phyloP scores from a whole-genome alignment of 176 grass and related monocot species.

The Pontederia crassipes region DNA sequence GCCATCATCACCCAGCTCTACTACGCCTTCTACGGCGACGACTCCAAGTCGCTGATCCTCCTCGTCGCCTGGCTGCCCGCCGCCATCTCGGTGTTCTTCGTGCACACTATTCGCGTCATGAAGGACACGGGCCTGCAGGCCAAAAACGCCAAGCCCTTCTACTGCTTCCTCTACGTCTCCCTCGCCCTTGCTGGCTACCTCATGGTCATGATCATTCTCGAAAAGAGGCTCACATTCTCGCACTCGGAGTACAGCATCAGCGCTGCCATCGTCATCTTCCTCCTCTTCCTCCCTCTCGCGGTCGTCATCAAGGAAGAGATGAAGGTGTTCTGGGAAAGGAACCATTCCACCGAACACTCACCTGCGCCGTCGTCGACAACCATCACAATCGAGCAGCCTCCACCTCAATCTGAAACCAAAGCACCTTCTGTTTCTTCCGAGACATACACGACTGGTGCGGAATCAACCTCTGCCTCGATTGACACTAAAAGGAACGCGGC shows the following conservation, averaged over 20 bases:
- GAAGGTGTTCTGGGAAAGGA: constrained; percentile 20
- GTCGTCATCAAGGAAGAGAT: constrained; percentile 57
- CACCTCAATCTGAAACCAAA: background rate
- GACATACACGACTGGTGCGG: background rate
- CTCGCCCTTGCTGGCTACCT: constrained; percentile 49
- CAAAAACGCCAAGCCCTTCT: constrained; percentile 36
- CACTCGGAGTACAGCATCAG: constrained; percentile 23
- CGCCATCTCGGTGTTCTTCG: constrained; percentile 53
- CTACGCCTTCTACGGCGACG: constrained; percentile 48
- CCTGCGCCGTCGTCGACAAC: background rate
- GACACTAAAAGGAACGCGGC: background rate
- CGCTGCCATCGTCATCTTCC: constrained; percentile 30
- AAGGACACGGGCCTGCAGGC: constrained; percentile 1
- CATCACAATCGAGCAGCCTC: background rate
- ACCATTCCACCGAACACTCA: constrained; percentile 11
- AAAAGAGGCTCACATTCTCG: constrained; percentile 33
- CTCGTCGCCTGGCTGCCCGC: constrained; percentile 73
- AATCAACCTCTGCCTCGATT: background rate
- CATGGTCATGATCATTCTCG: constrained; percentile 50
- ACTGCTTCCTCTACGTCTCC: constrained; percentile 74
- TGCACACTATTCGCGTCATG: constrained; percentile 63
- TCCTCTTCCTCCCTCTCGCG: constrained; percentile 49
- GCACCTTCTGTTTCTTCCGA: background rate
- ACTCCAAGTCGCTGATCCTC: constrained; percentile 71
- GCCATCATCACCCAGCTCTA: constrained; percentile 28